These are phyloP conservation scores for Serendipita vermifera DNA, from an alignment of 768 basidiomycete species.

Conservation along the genomic window DNA sequence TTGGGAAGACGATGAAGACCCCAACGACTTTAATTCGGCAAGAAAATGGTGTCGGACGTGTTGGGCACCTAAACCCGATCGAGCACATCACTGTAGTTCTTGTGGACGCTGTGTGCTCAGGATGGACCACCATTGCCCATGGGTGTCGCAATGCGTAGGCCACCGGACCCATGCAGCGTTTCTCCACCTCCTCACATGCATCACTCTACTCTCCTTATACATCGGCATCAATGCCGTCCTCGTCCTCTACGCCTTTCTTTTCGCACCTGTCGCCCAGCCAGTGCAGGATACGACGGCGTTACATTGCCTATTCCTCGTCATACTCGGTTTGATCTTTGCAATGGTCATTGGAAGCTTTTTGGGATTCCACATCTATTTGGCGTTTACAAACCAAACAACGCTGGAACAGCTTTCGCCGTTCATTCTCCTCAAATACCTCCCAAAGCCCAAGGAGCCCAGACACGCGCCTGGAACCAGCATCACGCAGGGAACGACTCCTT, in stretches of 20 bases:
- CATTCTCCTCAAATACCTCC: constrained; percentile 55
- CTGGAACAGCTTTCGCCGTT: constrained; percentile 66
- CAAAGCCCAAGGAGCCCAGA: constrained; percentile 24
- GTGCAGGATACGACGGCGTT: constrained; percentile 50
- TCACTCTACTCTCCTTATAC: constrained; percentile 52
- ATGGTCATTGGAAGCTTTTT: constrained; percentile 66
- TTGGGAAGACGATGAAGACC: constrained; percentile 22
- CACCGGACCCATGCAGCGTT: constrained; percentile 77
- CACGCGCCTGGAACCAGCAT: constrained; percentile 5
- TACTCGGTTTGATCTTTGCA: constrained; percentile 44
- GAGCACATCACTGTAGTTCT: constrained; percentile 62
- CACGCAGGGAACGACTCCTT: constrained; percentile 19
- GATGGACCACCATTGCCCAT: constrained; percentile 85
- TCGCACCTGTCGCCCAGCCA: constrained; percentile 34
- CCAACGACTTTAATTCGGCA: constrained; percentile 34
- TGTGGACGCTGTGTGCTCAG: constrained; percentile 74
- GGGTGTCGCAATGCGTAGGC: constrained; percentile 67
- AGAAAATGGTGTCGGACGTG: constrained; percentile 69
- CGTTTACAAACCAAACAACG: constrained; percentile 75
- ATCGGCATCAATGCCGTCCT: constrained; percentile 38
- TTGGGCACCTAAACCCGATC: constrained; percentile 66
- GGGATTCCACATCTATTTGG: constrained; percentile 62
- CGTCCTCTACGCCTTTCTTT: constrained; percentile 53
- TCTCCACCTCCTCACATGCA: constrained; percentile 56
- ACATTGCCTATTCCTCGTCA: constrained; percentile 55